A percentile compares a stretch with the other conserved stretches of the same genome.
These are phyloP conservation scores for Epicoccum nigrum DNA, from an alignment of 2,329 filamentous ascomycete species.

Conservation along the genomic window DNA sequence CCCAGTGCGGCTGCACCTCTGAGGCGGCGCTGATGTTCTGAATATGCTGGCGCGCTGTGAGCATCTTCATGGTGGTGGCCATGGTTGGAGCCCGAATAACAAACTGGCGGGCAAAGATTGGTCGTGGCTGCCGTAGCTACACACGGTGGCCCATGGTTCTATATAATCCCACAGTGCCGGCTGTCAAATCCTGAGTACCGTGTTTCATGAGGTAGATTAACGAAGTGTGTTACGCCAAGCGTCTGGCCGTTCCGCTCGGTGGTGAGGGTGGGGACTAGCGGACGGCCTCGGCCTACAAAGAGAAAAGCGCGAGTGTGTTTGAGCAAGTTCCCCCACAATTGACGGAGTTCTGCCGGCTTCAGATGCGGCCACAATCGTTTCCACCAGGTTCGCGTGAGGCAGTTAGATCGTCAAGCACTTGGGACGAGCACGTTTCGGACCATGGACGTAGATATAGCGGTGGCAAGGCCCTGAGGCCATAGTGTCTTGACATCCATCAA, in stretches of 20 bases:
- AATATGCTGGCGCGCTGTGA: conserved; percentile 24
- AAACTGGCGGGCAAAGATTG: conserved; percentile 19
- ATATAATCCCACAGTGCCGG: conserved; percentile 24
- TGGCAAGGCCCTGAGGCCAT: conserved; percentile 3
- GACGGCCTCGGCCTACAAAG: background rate
- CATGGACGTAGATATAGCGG: conserved; percentile 9
- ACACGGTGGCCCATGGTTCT: conserved; percentile 10
- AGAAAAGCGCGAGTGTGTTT: conserved; percentile 34
- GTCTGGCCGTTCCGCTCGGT: conserved; percentile 19
- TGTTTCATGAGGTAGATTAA: conserved; percentile 14
- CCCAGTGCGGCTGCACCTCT: conserved; percentile 59
- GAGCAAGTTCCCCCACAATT: conserved; percentile 43
- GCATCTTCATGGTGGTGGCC: conserved; percentile 24
- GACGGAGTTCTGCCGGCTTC: conserved; percentile 10
- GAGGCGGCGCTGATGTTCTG: conserved; percentile 53
- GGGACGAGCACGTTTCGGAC: conserved; percentile 14
- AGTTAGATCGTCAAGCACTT: conserved; percentile 11
- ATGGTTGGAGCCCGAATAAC: conserved; percentile 21
- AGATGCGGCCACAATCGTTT: conserved; percentile 9
- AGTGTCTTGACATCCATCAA: background rate
- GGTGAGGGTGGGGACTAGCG: conserved; percentile 11
- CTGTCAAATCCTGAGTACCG: conserved; percentile 15
- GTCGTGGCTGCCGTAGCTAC: conserved; percentile 8
- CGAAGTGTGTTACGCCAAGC: conserved; percentile 25
- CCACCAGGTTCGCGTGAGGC: conserved; percentile 12